Evolutionary conservation across 176 grass and related monocot genomes (phyloP), one percentile per base, ranked within the genome.

Genomic region (Cymbopogon citratus): DNA sequence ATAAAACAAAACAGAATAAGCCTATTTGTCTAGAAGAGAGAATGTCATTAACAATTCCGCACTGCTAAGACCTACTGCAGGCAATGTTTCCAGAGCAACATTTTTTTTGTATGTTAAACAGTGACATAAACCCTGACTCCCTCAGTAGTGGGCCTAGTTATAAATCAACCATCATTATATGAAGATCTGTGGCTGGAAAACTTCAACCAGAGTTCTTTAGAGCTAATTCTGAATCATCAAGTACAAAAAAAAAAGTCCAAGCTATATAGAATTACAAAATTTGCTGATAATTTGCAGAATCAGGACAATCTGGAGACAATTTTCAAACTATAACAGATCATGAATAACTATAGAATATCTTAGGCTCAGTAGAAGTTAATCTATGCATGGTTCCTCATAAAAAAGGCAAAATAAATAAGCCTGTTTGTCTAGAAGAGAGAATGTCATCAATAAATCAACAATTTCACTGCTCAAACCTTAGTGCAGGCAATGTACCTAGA

Each of bases 391-490:
- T 12, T 73, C 33, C 45, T 56, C 69, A 3, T n/a, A 76, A 51
- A 41, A 70, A 70, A 66, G 51, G 41, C 7, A 36, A 69, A 75
- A 69, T 1, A 69, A 75, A 76, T 41, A 76, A 39, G 75, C 26
- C 36, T 19, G 56, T 66, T 28, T 28, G 9, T 74, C 31, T 4
- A 66, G 59, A 33, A 86, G 10, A 80, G 6, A n/a, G 29, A 54
- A 26, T 49, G 16, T 33, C 16, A 35, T 26, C 1, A 59, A 60
- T 34, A 63, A 67, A 35, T 26, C 1, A 59, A 60, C 45, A 63
- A 67, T 27, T 80, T 35, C 12, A 35, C 7, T 46, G 26, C 5
- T 45, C 9, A 68, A 75, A 4, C 1, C 24, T 56, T 56, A 82
- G 56, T 45, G 34, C 15, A 73, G 56, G 31, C 12, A 45, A 45